Evolutionary conservation across 164 flowering plant genomes (phyloP), one percentile per base, ranked within the genome.

Genomic region (Aristolochia fimbriata): DNA sequence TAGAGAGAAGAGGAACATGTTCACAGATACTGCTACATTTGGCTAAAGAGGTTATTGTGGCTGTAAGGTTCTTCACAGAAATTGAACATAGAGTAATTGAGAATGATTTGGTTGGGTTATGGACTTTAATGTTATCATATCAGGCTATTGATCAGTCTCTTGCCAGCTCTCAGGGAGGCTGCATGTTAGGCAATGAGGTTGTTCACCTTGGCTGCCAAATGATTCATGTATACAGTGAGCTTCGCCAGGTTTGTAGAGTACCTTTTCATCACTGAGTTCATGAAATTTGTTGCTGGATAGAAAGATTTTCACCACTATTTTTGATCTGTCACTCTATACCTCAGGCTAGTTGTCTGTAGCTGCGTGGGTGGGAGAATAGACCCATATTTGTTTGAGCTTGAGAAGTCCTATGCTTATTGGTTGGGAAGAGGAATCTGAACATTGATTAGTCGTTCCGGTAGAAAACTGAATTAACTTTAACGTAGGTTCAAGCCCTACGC

Each of bases 231-330:
- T 93, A 79, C 65, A 69, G 86, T 67, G 94, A 90, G 30, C 92
- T 93, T 63, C 96, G 96, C 31, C 97, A 93, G 97, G 98, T 93
- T 60, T 65, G 87, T 72, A 9, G 37, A n/a, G 53, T 20, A 17
- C 3, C 22, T 4, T 20, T 49, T 17, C 22, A 5, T 49, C 20
- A 49, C 6, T 49, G 10, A 20, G 20, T 49, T 4, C 20, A 15
- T 17, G 7, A 17, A 49, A 20, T 10, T 4, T 49, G 52, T 20
- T 11, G n/a, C 16, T 17, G 19, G 19, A 5, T 49, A 17, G 8
- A 37, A 37, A 37, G 11, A 37, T 37, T 3, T 15, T 23, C 21
- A 22, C 53, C 23, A 50, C 51, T 48, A 16, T 48, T 6, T 13
- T 19, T 4, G 51, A 6, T 6, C 53, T 17, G 3, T 7, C 0